A percentile compares a stretch with the other conserved stretches of the same genome.
phyloP scores from a whole-genome alignment of 345 rosid genomes.

The Gossypium mustelinum region DNA sequence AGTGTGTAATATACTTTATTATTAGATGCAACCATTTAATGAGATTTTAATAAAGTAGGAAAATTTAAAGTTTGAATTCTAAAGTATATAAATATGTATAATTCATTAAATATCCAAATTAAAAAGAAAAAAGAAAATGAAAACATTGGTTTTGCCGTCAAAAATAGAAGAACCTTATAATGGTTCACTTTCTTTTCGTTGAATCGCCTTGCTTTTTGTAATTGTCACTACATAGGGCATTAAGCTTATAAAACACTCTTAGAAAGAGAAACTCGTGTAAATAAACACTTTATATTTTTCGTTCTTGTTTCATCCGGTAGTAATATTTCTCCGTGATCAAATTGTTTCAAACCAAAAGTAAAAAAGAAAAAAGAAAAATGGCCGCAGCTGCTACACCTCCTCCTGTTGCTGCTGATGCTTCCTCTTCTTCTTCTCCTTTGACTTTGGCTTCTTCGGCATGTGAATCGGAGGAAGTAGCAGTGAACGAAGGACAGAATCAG shows the following conservation, averaged over 20 bases:
- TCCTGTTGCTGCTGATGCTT: background rate
- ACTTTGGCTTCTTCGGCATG: conserved; percentile 16
- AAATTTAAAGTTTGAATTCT: no score
- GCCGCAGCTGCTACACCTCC: background rate
- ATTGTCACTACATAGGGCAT: background rate
- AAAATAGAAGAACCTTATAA: background rate
- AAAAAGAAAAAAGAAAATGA: background rate
- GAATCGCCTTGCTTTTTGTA: background rate
- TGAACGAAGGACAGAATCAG: conserved; percentile 17
- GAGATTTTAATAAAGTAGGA: no score
- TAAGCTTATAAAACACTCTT: background rate
- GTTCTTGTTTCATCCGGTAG: background rate
- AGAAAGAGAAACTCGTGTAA: background rate
- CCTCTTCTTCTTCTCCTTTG: conserved; percentile 21
- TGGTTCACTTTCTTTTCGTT: background rate
- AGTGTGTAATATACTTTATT: no score
- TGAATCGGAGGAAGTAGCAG: conserved; percentile 28
- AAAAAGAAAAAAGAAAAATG: background rate
- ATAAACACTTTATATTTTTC: background rate
- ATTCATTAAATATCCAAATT: no score
- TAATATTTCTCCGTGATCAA: background rate
- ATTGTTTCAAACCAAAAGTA: background rate
- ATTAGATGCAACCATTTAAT: no score
- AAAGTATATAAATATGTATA: no score
- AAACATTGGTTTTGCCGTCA: background rate